Conservation (phyloP, 257 asterid species). For the Handroanthus guayacan region DNA sequence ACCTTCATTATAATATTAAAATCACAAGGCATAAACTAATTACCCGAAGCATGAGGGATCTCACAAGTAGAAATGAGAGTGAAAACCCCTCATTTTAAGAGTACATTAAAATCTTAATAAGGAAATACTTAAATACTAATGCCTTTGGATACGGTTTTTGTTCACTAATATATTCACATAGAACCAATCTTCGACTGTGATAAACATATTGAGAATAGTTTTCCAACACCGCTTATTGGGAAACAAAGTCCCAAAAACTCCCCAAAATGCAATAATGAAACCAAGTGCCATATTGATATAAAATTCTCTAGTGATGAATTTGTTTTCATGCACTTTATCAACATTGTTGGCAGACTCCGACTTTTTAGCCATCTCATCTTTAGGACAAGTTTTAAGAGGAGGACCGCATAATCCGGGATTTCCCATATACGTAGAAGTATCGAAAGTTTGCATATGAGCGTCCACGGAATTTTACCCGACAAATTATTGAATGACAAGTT, state of each 20-base stretch:
- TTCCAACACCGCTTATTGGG: neutral
- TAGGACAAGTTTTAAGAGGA: slow-evolving; percentile 40
- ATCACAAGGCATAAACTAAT: no score
- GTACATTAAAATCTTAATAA: no score
- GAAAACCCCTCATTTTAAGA: no score
- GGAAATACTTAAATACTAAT: no score
- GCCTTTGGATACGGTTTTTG: neutral
- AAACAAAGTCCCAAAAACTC: slow-evolving; percentile 12
- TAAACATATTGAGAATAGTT: neutral
- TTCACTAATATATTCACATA: neutral
- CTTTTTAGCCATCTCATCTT: slow-evolving; percentile 10
- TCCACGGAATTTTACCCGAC: no score
- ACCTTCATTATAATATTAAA: no score
- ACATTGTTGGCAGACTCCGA: neutral
- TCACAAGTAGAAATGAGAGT: no score
- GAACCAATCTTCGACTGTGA: slow-evolving; percentile 16
- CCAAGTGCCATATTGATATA: slow-evolving; percentile 23
- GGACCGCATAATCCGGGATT: no score
- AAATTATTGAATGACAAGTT: slow-evolving; percentile 32
- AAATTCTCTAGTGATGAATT: slow-evolving; percentile 27
- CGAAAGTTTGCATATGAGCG: no score
- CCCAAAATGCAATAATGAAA: slow-evolving; percentile 37
- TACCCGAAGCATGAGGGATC: no score
- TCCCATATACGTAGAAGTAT: no score
- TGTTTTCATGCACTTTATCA: neutral